Percentiles rank a stretch among this genome's conserved stretches.
phyloP scores from a whole-genome alignment of 2,329 filamentous ascomycete species.

The Colletotrichum karsti region DNA sequence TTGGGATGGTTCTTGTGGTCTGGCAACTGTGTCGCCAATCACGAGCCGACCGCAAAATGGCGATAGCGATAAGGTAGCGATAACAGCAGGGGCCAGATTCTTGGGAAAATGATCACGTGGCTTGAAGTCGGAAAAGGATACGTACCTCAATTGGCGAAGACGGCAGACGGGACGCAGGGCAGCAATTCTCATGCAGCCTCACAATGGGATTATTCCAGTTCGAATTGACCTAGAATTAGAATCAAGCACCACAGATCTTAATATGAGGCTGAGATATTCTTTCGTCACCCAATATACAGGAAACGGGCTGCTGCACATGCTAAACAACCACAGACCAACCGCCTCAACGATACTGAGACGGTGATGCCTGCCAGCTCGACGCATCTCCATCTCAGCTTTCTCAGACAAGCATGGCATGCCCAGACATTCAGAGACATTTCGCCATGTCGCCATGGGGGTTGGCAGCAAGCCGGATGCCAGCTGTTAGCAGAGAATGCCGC shows the following conservation, averaged over 20 bases:
- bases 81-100: background rate
- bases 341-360: background rate
- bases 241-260: background rate
- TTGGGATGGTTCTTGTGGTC: slow-evolving; percentile 18
- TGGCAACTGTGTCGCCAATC: slow-evolving; percentile 26
- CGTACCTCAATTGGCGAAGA: too few relatives aligned
- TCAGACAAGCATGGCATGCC: slow-evolving; percentile 15
- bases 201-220: background rate
- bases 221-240: background rate
- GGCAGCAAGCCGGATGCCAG: background rate
- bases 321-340: slow-evolving; percentile 23
- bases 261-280: background rate
- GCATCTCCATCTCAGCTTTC: background rate
- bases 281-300: slow-evolving; percentile 10
- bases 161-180: too few relatives aligned
- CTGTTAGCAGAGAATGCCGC: background rate
- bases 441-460: background rate
- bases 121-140: background rate
- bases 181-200: background rate
- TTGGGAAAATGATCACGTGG: slow-evolving; percentile 10
- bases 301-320: slow-evolving; percentile 27
- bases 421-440: background rate
- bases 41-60: background rate
- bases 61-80: slow-evolving; percentile 5
- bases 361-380: background rate